These are phyloP conservation scores for Hibiscus mutabilis DNA, from an alignment of 345 rosid species.

Conservation along the genomic window DNA sequence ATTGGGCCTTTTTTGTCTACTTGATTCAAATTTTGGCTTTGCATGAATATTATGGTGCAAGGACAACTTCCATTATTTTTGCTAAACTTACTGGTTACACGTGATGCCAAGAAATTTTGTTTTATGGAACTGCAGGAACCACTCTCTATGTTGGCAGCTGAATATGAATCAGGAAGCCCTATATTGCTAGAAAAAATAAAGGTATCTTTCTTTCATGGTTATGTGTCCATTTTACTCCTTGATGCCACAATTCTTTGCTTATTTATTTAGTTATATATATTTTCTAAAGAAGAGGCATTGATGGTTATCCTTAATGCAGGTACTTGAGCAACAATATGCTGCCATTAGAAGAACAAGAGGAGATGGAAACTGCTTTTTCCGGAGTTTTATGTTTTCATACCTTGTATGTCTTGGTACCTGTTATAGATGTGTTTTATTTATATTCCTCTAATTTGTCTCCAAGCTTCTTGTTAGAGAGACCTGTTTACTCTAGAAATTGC, in stretches of 20 bases:
- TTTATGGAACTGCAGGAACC: constrained; percentile 57
- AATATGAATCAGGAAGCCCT: constrained; percentile 79
- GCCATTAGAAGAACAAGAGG: constrained; percentile 91
- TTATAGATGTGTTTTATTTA: not conserved
- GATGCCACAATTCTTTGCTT: not conserved
- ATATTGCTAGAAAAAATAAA: constrained; percentile 87
- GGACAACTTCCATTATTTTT: not conserved
- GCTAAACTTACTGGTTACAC: not conserved
- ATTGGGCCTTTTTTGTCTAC: not conserved
- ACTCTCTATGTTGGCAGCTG: constrained; percentile 68
- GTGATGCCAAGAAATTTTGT: constrained; percentile 1
- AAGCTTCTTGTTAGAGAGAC: constrained; percentile 14
- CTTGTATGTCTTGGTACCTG: constrained; percentile 48
- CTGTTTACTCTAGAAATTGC: constrained; percentile 8
- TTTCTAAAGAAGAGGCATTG: not conserved
- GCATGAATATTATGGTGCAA: not conserved
- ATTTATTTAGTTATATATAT: not conserved
- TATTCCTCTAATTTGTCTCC: not conserved
- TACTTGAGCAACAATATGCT: constrained; percentile 58
- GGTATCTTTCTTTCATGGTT: constrained; percentile 29
- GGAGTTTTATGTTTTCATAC: constrained; percentile 93
- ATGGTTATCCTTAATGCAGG: constrained; percentile 32
- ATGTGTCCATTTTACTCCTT: not conserved
- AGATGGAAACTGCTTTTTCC: constrained; percentile 98
- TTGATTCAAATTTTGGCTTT: not conserved